Conservation (phyloP, 495 filamentous ascomycete species). For the Talaromyces nanjingensis region DNA sequence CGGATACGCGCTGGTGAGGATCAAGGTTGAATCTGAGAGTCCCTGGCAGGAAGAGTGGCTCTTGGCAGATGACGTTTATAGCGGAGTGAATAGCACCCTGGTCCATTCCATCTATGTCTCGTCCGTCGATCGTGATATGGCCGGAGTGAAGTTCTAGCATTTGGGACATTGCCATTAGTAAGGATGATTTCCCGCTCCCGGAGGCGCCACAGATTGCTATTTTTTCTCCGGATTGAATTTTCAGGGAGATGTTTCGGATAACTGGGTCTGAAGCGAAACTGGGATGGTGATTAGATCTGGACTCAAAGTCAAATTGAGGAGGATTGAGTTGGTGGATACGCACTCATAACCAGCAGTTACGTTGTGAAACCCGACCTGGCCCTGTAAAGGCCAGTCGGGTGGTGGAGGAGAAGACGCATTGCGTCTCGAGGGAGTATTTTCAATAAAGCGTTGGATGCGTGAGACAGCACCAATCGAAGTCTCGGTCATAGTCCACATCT, state of each 20-base stretch:
- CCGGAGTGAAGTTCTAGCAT: constrained; percentile 11
- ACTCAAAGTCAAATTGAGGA: not conserved
- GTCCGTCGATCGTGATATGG: constrained; percentile 12
- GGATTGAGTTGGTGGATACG: constrained; percentile 4
- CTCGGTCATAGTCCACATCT: constrained; percentile 45
- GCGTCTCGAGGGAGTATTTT: constrained; percentile 21
- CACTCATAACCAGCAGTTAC: constrained; percentile 18
- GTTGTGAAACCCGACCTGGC: constrained; percentile 19
- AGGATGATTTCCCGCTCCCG: constrained; percentile 27
- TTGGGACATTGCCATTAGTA: constrained; percentile 10
- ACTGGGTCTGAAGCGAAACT: not conserved
- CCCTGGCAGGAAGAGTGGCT: constrained; percentile 24
- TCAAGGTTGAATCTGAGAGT: constrained; percentile 28
- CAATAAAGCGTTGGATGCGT: constrained; percentile 30
- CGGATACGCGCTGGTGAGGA: constrained; percentile 13
- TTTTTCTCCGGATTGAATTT: constrained; percentile 23
- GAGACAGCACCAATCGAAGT: constrained; percentile 45
- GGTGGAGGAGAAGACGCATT: constrained; percentile 11
- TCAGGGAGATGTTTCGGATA: constrained; percentile 17
- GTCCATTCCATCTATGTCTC: constrained; percentile 14
- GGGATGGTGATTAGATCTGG: constrained; percentile 4
- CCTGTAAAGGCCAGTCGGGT: constrained; percentile 21
- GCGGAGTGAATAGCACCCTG: constrained; percentile 14
- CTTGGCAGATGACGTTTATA: constrained; percentile 29
- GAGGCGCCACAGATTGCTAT: constrained; percentile 32